phyloP scores from a whole-genome alignment of 345 rosid species.

The Citrus reticulata region DNA sequence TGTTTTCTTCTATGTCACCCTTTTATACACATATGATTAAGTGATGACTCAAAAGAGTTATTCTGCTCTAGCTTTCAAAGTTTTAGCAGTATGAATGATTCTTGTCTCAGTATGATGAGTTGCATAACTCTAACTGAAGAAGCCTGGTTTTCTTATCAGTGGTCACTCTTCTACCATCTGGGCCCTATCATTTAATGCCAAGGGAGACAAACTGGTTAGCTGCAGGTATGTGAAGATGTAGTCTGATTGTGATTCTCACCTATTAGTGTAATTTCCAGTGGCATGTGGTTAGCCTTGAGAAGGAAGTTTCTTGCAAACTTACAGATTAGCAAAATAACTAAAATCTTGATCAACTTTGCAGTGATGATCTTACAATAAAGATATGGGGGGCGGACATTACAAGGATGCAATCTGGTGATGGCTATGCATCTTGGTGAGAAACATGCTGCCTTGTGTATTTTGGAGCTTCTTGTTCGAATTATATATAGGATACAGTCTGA shows the following conservation, averaged over 20 bases:
- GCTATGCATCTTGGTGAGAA: slow-evolving; percentile 79
- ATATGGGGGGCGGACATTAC: slow-evolving; percentile 66
- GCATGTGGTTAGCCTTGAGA: neutral
- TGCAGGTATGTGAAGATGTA: slow-evolving; percentile 57
- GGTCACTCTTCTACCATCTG: slow-evolving; percentile 94
- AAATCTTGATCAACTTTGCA: slow-evolving; percentile 36
- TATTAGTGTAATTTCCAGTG: neutral
- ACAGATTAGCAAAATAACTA: neutral
- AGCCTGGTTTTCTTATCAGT: slow-evolving; percentile 32
- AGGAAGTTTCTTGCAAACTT: neutral
- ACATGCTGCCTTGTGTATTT: slow-evolving; percentile 11
- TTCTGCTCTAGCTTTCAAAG: neutral
- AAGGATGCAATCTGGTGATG: slow-evolving; percentile 62
- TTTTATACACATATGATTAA: slow-evolving; percentile 1
- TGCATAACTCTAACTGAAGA: neutral
- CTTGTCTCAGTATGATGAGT: slow-evolving; percentile 4
- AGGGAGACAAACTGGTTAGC: slow-evolving; percentile 89
- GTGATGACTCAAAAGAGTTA: neutral
- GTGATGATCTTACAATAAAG: slow-evolving; percentile 95
- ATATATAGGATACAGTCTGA: neutral
- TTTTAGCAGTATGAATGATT: slow-evolving; percentile 1
- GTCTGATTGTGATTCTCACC: slow-evolving; percentile 3
- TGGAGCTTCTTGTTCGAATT: slow-evolving; percentile 10
- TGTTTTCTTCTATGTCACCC: neutral
- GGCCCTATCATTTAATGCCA: slow-evolving; percentile 73